Evolutionary conservation across 305 asterid genomes (phyloP).

Genomic region (Nicotiana rustica): DNA sequence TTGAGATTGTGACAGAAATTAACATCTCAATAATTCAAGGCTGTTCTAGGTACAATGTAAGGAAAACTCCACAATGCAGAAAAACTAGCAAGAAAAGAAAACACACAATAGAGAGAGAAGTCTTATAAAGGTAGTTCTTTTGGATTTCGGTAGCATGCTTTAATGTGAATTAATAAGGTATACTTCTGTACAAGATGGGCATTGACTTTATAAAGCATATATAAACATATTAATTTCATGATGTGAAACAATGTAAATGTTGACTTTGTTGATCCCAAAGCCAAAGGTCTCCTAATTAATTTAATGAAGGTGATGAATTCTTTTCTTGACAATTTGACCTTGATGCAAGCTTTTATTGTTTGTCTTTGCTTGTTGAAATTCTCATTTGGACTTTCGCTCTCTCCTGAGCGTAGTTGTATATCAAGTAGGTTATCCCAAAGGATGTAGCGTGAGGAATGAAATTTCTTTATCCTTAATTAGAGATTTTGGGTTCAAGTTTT

Average conservation of each 20-base stretch:
- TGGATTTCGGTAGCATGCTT: background rate
- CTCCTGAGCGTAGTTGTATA: background rate
- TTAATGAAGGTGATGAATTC: background rate
- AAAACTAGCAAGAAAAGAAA: background rate
- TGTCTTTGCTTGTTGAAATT: background rate
- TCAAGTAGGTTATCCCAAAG: background rate
- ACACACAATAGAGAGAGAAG: background rate
- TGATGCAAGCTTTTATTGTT: background rate
- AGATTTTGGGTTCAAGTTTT: too few species aligned
- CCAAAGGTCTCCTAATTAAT: background rate
- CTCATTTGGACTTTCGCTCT: background rate
- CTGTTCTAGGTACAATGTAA: background rate
- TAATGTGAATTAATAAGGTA: background rate
- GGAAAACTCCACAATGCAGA: background rate
- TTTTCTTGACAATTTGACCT: background rate
- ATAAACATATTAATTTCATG: background rate
- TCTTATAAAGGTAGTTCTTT: background rate
- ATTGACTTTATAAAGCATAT: constrained; percentile 2
- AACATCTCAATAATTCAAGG: background rate
- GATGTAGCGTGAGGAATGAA: too few species aligned
- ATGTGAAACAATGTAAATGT: constrained; percentile 3
- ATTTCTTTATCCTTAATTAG: too few species aligned
- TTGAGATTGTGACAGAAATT: background rate
- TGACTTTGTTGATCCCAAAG: background rate
- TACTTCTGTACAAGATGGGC: background rate